phyloP scores from a whole-genome alignment of 2,329 filamentous ascomycete genomes.

The Cercospora beticola region DNA sequence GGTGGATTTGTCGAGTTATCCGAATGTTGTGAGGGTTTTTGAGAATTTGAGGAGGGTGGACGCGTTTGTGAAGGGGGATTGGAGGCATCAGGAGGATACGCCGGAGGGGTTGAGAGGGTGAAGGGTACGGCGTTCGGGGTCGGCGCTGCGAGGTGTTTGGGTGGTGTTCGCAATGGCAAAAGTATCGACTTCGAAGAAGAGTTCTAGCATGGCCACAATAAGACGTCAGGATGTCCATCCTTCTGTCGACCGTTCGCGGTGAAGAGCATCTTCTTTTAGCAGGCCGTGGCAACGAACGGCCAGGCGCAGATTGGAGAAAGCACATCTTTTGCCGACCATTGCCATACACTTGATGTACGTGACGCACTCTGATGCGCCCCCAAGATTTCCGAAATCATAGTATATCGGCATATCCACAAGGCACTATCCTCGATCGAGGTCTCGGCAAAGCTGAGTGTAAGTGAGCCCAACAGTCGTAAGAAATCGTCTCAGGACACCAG shows the following conservation, averaged over 20 bases:
- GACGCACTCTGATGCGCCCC: neutral
- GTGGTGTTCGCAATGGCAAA: neutral
- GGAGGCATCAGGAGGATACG: conserved; percentile 13
- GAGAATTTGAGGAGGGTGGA: neutral
- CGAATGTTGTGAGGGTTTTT: conserved; percentile 11
- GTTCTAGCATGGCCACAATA: neutral
- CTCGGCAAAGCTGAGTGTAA: neutral
- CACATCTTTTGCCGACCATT: neutral
- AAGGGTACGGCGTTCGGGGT: neutral
- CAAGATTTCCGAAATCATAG: neutral
- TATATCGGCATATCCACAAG: neutral
- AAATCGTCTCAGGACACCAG: neutral
- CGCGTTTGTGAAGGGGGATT: conserved; percentile 5
- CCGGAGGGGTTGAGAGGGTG: neutral
- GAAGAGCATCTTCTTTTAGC: neutral
- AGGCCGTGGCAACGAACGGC: neutral
- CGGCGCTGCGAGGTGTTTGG: neutral
- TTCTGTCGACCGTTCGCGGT: neutral
- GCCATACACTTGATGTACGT: neutral
- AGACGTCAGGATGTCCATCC: neutral
- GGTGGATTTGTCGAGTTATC: conserved; percentile 9
- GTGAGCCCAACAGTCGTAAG: neutral
- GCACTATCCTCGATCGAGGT: neutral
- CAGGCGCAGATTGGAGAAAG: neutral
- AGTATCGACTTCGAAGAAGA: neutral